These are phyloP conservation scores for Pseudoneurospora amorphoporcata DNA, from an alignment of 495 filamentous ascomycete genomes.

Conservation along the genomic window DNA sequence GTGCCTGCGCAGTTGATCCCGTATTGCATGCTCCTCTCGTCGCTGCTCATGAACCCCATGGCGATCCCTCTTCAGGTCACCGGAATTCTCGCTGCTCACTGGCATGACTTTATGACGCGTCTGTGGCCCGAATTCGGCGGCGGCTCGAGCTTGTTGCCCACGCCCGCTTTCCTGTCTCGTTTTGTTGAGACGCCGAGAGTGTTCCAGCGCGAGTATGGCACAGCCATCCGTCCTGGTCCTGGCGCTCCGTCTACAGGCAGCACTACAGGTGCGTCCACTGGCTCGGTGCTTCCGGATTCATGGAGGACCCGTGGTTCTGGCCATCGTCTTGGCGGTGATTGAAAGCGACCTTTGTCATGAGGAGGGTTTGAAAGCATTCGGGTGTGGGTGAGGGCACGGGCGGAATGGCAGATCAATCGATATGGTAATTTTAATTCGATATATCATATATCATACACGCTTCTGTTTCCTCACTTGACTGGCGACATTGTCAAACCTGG, in stretches of 20 bases:
- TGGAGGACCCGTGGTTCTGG: slow-evolving; percentile 62
- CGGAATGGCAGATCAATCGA: background rate
- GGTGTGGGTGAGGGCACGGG: background rate
- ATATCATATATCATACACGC: too few species aligned
- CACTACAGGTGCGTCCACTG: slow-evolving; percentile 23
- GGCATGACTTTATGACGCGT: slow-evolving; percentile 75
- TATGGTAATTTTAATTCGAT: background rate
- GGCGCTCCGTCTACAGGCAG: slow-evolving; percentile 22
- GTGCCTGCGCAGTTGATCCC: slow-evolving; percentile 68
- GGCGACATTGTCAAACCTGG: background rate
- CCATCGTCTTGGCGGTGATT: slow-evolving; percentile 51
- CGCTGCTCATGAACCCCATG: slow-evolving; percentile 46
- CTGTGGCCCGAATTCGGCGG: slow-evolving; percentile 78
- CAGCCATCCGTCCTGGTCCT: slow-evolving; percentile 33
- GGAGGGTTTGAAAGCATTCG: slow-evolving; percentile 1
- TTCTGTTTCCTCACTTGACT: background rate
- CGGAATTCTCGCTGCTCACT: slow-evolving; percentile 71
- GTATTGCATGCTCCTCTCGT: slow-evolving; percentile 60
- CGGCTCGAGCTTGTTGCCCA: slow-evolving; percentile 58
- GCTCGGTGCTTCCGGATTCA: slow-evolving; percentile 40
- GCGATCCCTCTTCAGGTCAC: slow-evolving; percentile 42
- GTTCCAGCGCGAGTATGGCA: slow-evolving; percentile 47
- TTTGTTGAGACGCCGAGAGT: slow-evolving; percentile 43
- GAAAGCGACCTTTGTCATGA: background rate
- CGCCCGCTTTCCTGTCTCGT: slow-evolving; percentile 54